phyloP scores from a whole-genome alignment of 2,329 filamentous ascomycete species.

The Ascosphaera pollenicola region DNA sequence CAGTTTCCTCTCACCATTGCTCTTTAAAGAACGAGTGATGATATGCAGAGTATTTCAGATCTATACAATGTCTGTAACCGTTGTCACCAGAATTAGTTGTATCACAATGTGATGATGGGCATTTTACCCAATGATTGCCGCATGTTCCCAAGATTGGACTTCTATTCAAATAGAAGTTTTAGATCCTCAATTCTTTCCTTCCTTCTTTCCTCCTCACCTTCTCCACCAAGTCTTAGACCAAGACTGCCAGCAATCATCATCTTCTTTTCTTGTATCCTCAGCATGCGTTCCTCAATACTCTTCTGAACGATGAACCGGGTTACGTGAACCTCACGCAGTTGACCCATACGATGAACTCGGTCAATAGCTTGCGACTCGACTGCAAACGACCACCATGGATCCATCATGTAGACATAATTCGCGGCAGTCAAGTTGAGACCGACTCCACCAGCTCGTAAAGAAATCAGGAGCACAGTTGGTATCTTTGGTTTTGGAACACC shows the following conservation, averaged over 20 bases:
- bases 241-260: slow-evolving; percentile 70
- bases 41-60: too few relatives aligned
- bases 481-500: slow-evolving; percentile 1
- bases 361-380: slow-evolving; percentile 96
- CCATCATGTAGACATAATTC: slow-evolving; percentile 93
- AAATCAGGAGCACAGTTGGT: slow-evolving; percentile 48
- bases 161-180: slow-evolving; percentile 48
- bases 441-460: slow-evolving; percentile 74
- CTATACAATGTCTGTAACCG: too few relatives aligned
- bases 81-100: too few relatives aligned
- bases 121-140: too few relatives aligned
- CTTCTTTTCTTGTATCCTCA: slow-evolving; percentile 82
- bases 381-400: slow-evolving; percentile 98
- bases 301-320: slow-evolving; percentile 71
- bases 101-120: too few relatives aligned
- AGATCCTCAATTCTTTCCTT: slow-evolving; percentile 83
- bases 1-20: too few relatives aligned
- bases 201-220: slow-evolving; percentile 81
- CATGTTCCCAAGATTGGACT: too few relatives aligned
- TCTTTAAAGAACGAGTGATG: too few relatives aligned
- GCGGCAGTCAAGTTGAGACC: slow-evolving; percentile 82
- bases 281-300: slow-evolving; percentile 89
- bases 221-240: slow-evolving; percentile 89
- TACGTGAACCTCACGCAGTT: slow-evolving; percentile 66
- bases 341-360: slow-evolving; percentile 91